Percentiles rank a stretch among this genome's conserved stretches.
These are phyloP conservation scores for Candida albicans DNA, from an alignment of 1,139 yeast species.

Conservation along the genomic window DNA sequence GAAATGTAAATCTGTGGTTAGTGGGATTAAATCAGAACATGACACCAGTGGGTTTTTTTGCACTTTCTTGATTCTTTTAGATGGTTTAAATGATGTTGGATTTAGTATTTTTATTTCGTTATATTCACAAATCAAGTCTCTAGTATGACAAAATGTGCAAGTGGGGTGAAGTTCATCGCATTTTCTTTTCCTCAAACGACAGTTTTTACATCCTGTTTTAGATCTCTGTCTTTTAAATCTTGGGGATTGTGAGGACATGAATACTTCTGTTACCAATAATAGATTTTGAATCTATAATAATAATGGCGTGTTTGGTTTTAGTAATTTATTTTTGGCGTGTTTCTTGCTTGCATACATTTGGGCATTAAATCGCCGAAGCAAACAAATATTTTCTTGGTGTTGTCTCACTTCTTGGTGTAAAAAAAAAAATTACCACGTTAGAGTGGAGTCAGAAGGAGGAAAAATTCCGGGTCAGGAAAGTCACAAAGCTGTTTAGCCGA, in stretches of 20 bases:
- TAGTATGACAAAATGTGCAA: conserved; percentile 22
- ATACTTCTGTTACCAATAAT: too few species aligned
- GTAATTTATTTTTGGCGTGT: too few species aligned
- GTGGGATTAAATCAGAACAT: not conserved
- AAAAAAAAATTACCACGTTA: too few species aligned
- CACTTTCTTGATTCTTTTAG: not conserved
- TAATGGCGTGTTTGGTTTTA: too few species aligned
- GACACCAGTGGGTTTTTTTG: not conserved
- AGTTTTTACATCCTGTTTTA: conserved; percentile 19
- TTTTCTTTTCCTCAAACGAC: conserved; percentile 22
- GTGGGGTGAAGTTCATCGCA: conserved; percentile 30
- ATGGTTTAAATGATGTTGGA: not conserved
- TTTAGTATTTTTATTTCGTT: conserved; percentile 5
- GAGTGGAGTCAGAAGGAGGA: too few species aligned
- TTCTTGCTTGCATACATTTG: too few species aligned
- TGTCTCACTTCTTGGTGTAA: too few species aligned
- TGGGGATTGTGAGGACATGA: not conserved
- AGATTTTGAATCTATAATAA: too few species aligned
- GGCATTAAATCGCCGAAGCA: too few species aligned
- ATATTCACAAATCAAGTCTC: conserved; percentile 22
- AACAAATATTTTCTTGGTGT: too few species aligned
- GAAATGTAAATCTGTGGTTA: conserved; percentile 1
- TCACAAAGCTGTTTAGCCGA: too few species aligned
- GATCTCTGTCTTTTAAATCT: not conserved
- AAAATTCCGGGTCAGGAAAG: too few species aligned